A percentile compares a stretch with the other conserved stretches of the same genome.
Conservation (phyloP, 768 basidiomycete species). For the Termitomyces sp. region DNA sequence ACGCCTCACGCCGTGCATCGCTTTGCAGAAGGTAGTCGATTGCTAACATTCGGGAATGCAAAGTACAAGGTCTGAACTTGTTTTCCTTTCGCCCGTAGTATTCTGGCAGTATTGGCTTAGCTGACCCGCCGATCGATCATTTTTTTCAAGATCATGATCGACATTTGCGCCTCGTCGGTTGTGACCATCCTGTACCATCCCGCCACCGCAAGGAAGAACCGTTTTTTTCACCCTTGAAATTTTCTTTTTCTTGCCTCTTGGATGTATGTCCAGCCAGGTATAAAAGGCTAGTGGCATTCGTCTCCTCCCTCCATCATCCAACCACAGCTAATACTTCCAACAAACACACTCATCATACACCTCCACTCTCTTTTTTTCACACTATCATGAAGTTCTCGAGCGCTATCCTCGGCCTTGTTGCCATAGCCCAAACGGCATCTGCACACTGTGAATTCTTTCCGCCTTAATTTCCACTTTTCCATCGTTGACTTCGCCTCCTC, state of each 20-base stretch:
- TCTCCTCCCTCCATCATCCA: neutral
- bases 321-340: neutral
- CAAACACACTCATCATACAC: neutral
- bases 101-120: neutral
- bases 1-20: too few species aligned
- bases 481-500: constrained; percentile 9
- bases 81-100: too few species aligned
- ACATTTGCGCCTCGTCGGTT: neutral
- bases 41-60: too few species aligned
- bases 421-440: constrained; percentile 13
- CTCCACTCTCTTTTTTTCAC: neutral
- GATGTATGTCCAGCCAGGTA: neutral
- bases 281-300: neutral
- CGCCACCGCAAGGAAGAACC: neutral
- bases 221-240: neutral
- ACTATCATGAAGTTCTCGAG: constrained; percentile 20
- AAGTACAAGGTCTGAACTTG: too few species aligned
- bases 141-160: neutral
- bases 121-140: neutral
- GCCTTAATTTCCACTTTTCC: neutral
- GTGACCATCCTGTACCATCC: neutral
- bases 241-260: neutral
- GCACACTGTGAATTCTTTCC: constrained; percentile 13
- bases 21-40: too few species aligned
- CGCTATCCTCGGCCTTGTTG: constrained; percentile 17